Evolutionary conservation across 371 early-diverging fungal species (phyloP).

Genomic region (Circinella umbellata): DNA sequence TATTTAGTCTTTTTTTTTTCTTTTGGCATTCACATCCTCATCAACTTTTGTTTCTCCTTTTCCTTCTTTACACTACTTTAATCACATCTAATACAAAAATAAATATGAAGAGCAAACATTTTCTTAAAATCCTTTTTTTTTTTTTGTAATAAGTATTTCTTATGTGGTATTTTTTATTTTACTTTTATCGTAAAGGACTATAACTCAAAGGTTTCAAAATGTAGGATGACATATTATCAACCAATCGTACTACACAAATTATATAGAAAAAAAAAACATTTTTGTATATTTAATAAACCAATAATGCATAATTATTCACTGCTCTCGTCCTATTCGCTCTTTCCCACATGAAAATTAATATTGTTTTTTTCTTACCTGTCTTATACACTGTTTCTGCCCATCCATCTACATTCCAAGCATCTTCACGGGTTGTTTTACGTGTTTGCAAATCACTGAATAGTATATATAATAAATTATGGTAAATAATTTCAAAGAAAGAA

Average conservation of each 20-base stretch:
- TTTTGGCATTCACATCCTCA: neutral
- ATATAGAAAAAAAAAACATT: neutral
- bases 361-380: constrained; percentile 63
- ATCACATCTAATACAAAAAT: neutral
- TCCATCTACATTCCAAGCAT: constrained; percentile 92
- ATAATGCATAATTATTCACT: too few species aligned
- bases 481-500: constrained; percentile 47
- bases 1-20: constrained; percentile 13
- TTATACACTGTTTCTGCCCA: constrained; percentile 91
- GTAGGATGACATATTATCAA: constrained; percentile 83
- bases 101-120: neutral
- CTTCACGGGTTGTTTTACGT: constrained; percentile 89
- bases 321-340: neutral
- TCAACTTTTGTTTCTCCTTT: neutral
- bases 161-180: neutral
- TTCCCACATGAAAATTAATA: neutral
- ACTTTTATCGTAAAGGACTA: constrained; percentile 73
- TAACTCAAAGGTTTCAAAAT: constrained; percentile 84
- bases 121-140: neutral
- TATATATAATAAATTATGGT: neutral
- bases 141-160: neutral
- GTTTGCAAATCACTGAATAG: constrained; percentile 72
- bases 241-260: constrained; percentile 68
- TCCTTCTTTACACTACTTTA: neutral
- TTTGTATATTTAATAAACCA: neutral